Conservation (phyloP, 2,329 filamentous ascomycete species). For the Domatiomyces globalis region DNA sequence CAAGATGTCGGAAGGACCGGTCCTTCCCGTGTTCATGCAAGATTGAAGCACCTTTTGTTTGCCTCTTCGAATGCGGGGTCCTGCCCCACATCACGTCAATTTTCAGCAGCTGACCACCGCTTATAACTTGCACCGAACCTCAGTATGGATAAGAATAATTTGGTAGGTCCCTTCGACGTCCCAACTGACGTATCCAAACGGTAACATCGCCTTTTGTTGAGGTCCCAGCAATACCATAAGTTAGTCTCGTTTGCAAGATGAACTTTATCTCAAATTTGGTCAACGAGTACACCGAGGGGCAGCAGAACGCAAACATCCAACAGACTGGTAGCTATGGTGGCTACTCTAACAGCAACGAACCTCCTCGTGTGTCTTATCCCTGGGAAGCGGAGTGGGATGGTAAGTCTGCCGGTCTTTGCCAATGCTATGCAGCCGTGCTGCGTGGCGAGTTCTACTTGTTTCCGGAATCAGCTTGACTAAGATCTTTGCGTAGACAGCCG, state of each 20-base stretch:
- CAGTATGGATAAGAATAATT: background rate
- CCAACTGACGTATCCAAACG: background rate
- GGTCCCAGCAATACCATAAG: too few relatives aligned
- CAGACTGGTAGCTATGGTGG: slow-evolving; percentile 1
- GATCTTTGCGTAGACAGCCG: slow-evolving; percentile 13
- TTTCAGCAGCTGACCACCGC: background rate
- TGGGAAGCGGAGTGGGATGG: slow-evolving; percentile 34
- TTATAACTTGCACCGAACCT: background rate
- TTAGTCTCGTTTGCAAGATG: slow-evolving; percentile 1
- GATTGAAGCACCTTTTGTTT: background rate
- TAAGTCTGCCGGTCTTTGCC: background rate
- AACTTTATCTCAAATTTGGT: slow-evolving; percentile 7
- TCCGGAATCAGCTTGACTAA: background rate
- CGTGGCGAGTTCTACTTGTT: background rate
- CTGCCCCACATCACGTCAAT: background rate
- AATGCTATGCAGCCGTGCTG: background rate
- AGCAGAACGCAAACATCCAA: background rate
- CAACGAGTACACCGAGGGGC: slow-evolving; percentile 4
- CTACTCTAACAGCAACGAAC: slow-evolving; percentile 6
- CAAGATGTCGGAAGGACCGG: background rate
- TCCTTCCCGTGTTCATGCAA: background rate
- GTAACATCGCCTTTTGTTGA: background rate
- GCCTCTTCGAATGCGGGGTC: too few relatives aligned
- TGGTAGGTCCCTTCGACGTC: too few relatives aligned
- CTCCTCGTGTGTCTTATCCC: slow-evolving; percentile 24